Percentiles rank a stretch among this genome's conserved stretches.
These are phyloP conservation scores for Trichoderma citrinoviride DNA, from an alignment of 2,329 filamentous ascomycete species.

Conservation along the genomic window DNA sequence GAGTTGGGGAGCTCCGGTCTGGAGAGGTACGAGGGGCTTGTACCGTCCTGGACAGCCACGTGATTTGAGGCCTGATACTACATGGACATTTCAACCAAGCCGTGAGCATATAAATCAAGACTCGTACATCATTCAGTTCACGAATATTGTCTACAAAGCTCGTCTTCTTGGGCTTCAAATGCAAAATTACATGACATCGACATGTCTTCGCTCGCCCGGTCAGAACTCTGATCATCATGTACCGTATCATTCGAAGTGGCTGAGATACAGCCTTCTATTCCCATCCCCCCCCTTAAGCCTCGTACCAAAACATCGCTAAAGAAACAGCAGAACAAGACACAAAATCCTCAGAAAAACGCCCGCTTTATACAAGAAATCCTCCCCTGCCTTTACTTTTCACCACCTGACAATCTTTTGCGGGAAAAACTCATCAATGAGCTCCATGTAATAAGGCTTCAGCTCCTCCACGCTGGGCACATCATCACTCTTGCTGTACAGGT, in stretches of 20 bases:
- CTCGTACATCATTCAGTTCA: too few species aligned
- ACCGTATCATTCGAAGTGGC: too few species aligned
- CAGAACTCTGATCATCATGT: too few species aligned
- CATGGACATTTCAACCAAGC: too few species aligned
- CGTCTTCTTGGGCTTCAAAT: too few species aligned
- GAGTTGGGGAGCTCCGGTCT: not conserved
- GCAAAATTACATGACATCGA: too few species aligned
- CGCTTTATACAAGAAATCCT: not conserved
- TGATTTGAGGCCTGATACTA: too few species aligned
- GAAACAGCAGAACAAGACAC: not conserved
- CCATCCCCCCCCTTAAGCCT: not conserved
- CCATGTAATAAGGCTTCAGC: slow-evolving; percentile 59
- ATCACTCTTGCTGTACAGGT: slow-evolving; percentile 89
- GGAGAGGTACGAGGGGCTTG: not conserved
- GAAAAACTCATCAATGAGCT: slow-evolving; percentile 45
- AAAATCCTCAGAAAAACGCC: slow-evolving; percentile 1
- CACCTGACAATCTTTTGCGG: slow-evolving; percentile 40
- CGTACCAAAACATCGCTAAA: not conserved
- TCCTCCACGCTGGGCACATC: slow-evolving; percentile 72
- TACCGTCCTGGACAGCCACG: not conserved
- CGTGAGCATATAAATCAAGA: too few species aligned
- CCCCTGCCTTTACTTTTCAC: slow-evolving; percentile 26
- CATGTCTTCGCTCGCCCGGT: too few species aligned
- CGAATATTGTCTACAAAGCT: too few species aligned
- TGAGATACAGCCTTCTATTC: not conserved